Conservation (phyloP, 1,139 yeast genomes). For the Kurtzmaniella quercitrusa region DNA sequence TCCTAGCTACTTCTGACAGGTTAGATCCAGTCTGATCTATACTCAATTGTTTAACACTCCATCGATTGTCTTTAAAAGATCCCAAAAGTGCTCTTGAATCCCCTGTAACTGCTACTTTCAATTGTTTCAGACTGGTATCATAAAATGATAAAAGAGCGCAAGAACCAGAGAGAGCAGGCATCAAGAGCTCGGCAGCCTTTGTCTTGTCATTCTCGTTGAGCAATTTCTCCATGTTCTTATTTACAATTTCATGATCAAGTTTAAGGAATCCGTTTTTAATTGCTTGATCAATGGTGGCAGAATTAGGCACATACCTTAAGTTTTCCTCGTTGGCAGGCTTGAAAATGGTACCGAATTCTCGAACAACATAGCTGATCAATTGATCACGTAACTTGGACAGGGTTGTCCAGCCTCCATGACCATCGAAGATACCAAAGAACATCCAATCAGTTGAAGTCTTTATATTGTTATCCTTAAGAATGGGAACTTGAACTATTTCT, state of each 20-base stretch:
- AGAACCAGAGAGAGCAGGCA: slow-evolving; percentile 95
- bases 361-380: slow-evolving; percentile 70
- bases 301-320: slow-evolving; percentile 53
- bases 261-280: slow-evolving; percentile 76
- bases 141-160: slow-evolving; percentile 87
- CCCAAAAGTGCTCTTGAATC: slow-evolving; percentile 93
- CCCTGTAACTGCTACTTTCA: slow-evolving; percentile 94
- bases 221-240: slow-evolving; percentile 65
- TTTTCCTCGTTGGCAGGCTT: slow-evolving; percentile 44
- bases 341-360: slow-evolving; percentile 68
- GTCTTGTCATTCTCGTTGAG: slow-evolving; percentile 58
- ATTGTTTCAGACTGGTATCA: slow-evolving; percentile 65
- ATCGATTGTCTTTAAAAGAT: slow-evolving; percentile 60
- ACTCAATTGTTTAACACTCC: slow-evolving; percentile 86
- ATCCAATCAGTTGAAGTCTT: slow-evolving; percentile 76
- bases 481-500: slow-evolving; percentile 77
- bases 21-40: slow-evolving; percentile 95
- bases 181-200: slow-evolving; percentile 67
- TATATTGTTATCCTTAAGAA: slow-evolving; percentile 49
- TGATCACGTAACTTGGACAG: slow-evolving; percentile 78
- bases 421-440: slow-evolving; percentile 95
- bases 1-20: slow-evolving; percentile 79
- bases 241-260: slow-evolving; percentile 83
- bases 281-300: slow-evolving; percentile 73
- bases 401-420: slow-evolving; percentile 97